phyloP scores from a whole-genome alignment of 2,329 filamentous ascomycete genomes.

The Bipolaris sorokiniana region DNA sequence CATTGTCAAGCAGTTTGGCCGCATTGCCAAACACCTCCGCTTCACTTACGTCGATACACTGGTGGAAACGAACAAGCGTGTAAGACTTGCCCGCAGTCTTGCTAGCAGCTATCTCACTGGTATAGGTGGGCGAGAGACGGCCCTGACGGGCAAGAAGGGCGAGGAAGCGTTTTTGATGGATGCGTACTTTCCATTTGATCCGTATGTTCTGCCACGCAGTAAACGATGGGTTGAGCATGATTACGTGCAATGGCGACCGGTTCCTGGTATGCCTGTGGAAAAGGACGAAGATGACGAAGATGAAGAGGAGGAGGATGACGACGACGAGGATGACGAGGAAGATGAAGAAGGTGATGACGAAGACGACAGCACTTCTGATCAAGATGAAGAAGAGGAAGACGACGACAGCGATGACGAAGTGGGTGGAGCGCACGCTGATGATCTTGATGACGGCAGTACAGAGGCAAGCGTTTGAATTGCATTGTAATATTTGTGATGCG shows the following conservation, averaged over 20 bases:
- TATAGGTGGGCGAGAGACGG: conserved; percentile 61
- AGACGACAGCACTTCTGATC: conserved; percentile 16
- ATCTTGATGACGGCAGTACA: conserved; percentile 12
- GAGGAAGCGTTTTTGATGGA: conserved; percentile 86
- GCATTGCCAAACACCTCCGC: conserved; percentile 80
- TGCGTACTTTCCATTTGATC: conserved; percentile 96
- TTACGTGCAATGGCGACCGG: conserved; percentile 47
- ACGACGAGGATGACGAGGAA: conserved; percentile 4
- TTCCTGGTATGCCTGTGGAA: conserved; percentile 51
- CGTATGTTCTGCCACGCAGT: conserved; percentile 87
- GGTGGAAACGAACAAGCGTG: conserved; percentile 89
- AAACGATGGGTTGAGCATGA: conserved; percentile 80
- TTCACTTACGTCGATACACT: conserved; percentile 90
- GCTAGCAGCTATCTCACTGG: conserved; percentile 57
- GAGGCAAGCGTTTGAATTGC: conserved; percentile 8
- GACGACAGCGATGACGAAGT: background rate
- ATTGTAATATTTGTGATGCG: too few species aligned
- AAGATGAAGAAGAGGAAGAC: background rate
- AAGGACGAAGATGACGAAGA: conserved; percentile 54
- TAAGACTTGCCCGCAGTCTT: conserved; percentile 76
- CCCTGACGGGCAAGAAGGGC: conserved; percentile 62
- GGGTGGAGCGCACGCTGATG: background rate
- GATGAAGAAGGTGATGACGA: conserved; percentile 8
- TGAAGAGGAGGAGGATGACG: conserved; percentile 19
- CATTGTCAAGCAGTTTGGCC: conserved; percentile 91